A percentile compares a stretch with the other conserved stretches of the same genome.
These are phyloP conservation scores for Venturia oleaginea DNA, from an alignment of 2,329 filamentous ascomycete genomes.

Conservation along the genomic window DNA sequence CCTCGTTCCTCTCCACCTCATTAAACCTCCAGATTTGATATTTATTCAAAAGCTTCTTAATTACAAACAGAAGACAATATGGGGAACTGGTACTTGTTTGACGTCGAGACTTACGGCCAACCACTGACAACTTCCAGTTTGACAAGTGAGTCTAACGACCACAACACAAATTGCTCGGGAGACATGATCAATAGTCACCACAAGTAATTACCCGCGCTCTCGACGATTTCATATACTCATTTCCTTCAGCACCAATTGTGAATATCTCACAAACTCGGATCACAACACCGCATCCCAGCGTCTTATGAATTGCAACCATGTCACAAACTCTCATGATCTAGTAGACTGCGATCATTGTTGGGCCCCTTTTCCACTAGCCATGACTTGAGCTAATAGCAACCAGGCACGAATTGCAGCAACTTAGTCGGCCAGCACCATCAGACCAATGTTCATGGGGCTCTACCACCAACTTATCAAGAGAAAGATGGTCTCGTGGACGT, in stretches of 20 bases:
- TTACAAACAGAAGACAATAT: not conserved
- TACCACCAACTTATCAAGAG: not conserved
- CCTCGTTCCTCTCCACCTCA: not conserved
- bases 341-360: not conserved
- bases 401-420: conserved; percentile 2
- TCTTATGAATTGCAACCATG: not conserved
- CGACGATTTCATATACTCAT: not conserved
- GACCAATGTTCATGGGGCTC: not conserved
- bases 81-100: conserved; percentile 2
- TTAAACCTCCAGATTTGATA: not conserved
- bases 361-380: too few species aligned
- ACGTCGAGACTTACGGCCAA: not conserved
- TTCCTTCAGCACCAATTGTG: not conserved
- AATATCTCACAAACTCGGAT: not conserved
- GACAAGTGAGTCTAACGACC: not conserved
- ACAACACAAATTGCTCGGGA: not conserved
- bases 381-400: not conserved
- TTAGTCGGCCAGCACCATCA: not conserved
- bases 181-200: conserved; percentile 1
- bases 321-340: not conserved
- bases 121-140: not conserved
- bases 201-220: not conserved
- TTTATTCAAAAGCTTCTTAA: not conserved
- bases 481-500: not conserved
- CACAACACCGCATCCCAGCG: not conserved